Percentiles rank a stretch among this genome's conserved stretches.
These are phyloP conservation scores for Trichomonas vaginalis DNA, from an alignment of 208 protist species.

Conservation along the genomic window DNA sequence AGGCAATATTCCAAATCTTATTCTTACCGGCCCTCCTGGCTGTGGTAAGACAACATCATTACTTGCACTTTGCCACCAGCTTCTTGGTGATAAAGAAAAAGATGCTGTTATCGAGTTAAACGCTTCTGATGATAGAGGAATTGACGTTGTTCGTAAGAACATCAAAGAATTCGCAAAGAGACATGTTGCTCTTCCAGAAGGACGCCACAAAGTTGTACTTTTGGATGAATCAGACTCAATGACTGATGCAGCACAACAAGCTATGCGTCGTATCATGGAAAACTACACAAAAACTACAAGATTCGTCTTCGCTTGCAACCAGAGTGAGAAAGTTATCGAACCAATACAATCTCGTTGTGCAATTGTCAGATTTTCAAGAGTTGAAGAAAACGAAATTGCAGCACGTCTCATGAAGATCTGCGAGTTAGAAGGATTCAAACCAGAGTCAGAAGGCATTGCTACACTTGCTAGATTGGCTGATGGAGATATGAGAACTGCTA, in stretches of 20 bases:
- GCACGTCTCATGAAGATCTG: slow-evolving; percentile 5
- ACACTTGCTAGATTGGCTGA: slow-evolving; percentile 16
- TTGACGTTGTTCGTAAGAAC: slow-evolving; percentile 47
- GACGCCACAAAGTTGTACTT: slow-evolving; percentile 51
- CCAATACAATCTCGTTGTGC: slow-evolving; percentile 86
- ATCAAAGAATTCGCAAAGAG: slow-evolving; percentile 50
- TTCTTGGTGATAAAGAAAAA: slow-evolving; percentile 64
- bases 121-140: slow-evolving; percentile 51
- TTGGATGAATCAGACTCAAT: slow-evolving; percentile 69
- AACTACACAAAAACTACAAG: slow-evolving; percentile 80
- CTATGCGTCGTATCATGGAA: slow-evolving; percentile 92
- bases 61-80: slow-evolving; percentile 69
- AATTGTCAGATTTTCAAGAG: slow-evolving; percentile 56
- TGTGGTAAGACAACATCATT: slow-evolving; percentile 88
- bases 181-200: slow-evolving; percentile 49
- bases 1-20: slow-evolving; percentile 89
- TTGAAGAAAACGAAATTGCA: slow-evolving; percentile 34
- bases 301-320: slow-evolving; percentile 96
- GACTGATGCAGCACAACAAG: slow-evolving; percentile 88
- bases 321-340: slow-evolving; percentile 94
- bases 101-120: slow-evolving; percentile 55
- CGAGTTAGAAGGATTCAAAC: slow-evolving; percentile 56
- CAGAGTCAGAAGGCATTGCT: background rate
- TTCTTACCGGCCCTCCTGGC: slow-evolving; percentile 70
- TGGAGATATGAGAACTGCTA: slow-evolving; percentile 54